These are phyloP conservation scores for Vaccinium corymbosum DNA, from an alignment of 148 eudicot genomes.

Conservation along the genomic window DNA sequence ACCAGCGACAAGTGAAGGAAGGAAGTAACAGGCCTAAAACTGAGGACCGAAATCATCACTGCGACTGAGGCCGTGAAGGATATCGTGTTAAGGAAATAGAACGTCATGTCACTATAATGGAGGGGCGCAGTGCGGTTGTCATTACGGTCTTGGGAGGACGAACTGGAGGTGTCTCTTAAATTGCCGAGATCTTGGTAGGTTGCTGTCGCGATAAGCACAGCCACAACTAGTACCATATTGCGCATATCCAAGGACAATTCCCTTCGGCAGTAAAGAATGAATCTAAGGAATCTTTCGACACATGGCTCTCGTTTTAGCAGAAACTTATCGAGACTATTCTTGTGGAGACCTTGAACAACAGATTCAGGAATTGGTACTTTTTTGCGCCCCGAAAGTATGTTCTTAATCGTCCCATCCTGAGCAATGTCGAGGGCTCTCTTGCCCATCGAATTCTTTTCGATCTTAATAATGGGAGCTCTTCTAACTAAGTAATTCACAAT, in stretches of 20 bases:
- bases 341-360: too few relatives aligned
- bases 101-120: too few relatives aligned
- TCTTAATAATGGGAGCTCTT: not conserved
- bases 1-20: too few relatives aligned
- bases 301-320: not conserved
- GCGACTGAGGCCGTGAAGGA: too few relatives aligned
- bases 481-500: not conserved
- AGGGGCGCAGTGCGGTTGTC: too few relatives aligned
- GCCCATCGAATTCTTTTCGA: not conserved
- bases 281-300: not conserved
- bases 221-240: slow-evolving; percentile 7
- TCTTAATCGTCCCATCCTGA: not conserved
- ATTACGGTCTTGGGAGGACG: too few relatives aligned
- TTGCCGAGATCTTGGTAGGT: not conserved
- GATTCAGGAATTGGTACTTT: too few relatives aligned
- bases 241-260: not conserved
- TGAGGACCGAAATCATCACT: too few relatives aligned
- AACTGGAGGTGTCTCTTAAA: accelerated
- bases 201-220: not conserved
- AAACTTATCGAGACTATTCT: not conserved
- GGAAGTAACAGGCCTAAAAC: too few relatives aligned
- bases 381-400: not conserved
- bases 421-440: not conserved
- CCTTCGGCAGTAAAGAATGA: not conserved
- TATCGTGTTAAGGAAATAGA: too few relatives aligned